Evolutionary conservation across 2,329 filamentous ascomycete genomes (phyloP).

Genomic region (Aspergillus sp.): DNA sequence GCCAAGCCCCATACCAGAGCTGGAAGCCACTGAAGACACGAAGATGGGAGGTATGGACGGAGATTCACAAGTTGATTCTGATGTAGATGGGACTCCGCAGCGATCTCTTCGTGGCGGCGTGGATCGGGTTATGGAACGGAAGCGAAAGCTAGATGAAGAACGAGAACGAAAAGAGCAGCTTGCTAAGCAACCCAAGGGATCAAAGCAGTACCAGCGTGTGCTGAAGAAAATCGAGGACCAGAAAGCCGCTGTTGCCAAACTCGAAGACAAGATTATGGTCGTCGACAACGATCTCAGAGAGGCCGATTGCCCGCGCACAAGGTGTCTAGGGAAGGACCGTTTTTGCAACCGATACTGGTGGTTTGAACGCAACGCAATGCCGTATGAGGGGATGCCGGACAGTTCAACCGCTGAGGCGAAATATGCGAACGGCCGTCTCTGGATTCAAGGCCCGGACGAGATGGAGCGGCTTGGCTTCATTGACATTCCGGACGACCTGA

Average conservation of each 20-base stretch:
- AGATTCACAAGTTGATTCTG: conserved; percentile 65
- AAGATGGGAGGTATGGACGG: conserved; percentile 55
- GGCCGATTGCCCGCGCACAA: conserved; percentile 87
- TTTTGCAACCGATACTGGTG: conserved; percentile 99
- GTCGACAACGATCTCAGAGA: conserved; percentile 92
- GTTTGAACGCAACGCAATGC: conserved; percentile 99
- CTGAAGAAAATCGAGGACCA: conserved; percentile 87
- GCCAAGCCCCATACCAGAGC: conserved; percentile 43
- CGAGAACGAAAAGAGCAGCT: conserved; percentile 67
- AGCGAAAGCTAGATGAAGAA: conserved; percentile 72
- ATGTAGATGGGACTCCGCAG: conserved; percentile 64
- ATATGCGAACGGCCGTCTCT: conserved; percentile 92
- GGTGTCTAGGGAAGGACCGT: conserved; percentile 86
- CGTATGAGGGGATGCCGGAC: conserved; percentile 80
- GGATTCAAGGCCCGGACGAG: conserved; percentile 93
- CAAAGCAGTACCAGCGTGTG: conserved; percentile 85
- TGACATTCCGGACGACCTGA: conserved; percentile 68
- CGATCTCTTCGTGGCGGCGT: conserved; percentile 62
- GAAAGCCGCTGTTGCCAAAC: conserved; percentile 74
- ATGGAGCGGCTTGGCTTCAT: conserved; percentile 85
- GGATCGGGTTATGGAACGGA: conserved; percentile 71
- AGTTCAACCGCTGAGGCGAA: conserved; percentile 84
- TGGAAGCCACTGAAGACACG: conserved; percentile 40
- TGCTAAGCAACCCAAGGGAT: conserved; percentile 70
- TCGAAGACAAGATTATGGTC: conserved; percentile 79